Evolutionary conservation across 805 yeast genomes (phyloP), one percentile per base, ranked within the genome.

Genomic region (Saccharomycopsis sp.): DNA sequence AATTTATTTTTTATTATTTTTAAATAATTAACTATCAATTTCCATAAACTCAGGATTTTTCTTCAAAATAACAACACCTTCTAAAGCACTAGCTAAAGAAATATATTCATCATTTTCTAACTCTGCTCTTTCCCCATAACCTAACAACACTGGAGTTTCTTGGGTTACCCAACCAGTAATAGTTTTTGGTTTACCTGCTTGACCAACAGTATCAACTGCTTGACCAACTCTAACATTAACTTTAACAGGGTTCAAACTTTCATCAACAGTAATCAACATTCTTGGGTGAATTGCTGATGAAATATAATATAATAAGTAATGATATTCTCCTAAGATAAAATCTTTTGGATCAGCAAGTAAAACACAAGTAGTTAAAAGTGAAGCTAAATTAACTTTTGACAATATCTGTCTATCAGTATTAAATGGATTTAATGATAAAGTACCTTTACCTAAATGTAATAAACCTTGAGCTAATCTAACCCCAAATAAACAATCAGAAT

Each of bases 161-260:
- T 92, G 98, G 1, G 99, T 92, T 17, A 92, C 97, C 98, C 98
- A 92, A 28, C 99, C 99, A 3, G 99, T 92, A 36, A 92, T 92
- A 10, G 96, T 88, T 69, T 92, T 92, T 36, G 98, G 99, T 52
- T 85, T 86, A 65, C 99, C 99, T 0, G 97, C 99, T 61, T 89
- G 97, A 26, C 98, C 99, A 47, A 92, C 97, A 30, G 88, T 86
- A 58, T 92, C 98, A 21, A 92, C 97, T 5, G 98, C 97, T 64
- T 89, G 96, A 48, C 99, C 99, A 23, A 92, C 97, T 57, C 99
- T 75, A 8, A 92, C 98, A 51, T 86, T 89, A 8, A 92, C 97
- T 67, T 89, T 89, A 47, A 92, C 64, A 28, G 96, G 96, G 29
- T 55, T 54, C 59, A 89, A 73, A 21, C 81, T 76, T 58, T 88